A percentile compares a stretch with the other conserved stretches of the same genome.
Conservation (phyloP, 176 grass and related monocot genomes). For the Triticum turgidum region DNA sequence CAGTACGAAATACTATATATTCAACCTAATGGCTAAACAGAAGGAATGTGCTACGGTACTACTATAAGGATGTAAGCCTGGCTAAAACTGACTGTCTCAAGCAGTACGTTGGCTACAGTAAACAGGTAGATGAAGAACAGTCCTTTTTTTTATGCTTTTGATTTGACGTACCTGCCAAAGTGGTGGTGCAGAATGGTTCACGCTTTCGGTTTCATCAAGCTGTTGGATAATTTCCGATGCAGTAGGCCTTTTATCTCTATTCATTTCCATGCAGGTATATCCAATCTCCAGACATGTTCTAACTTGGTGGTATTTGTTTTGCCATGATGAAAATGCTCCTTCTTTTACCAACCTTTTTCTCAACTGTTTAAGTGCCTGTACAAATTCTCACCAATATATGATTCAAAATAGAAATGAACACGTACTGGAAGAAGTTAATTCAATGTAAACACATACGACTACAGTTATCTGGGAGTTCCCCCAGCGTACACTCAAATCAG, state of each 20-base stretch:
- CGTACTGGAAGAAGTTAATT: too few species aligned
- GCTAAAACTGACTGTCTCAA: too few species aligned
- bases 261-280: background rate
- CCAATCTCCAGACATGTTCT: background rate
- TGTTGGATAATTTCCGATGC: background rate
- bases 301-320: background rate
- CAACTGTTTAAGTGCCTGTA: background rate
- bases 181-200: background rate
- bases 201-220: background rate
- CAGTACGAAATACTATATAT: too few species aligned
- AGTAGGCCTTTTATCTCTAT: background rate
- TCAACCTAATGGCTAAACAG: too few species aligned
- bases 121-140: too few species aligned
- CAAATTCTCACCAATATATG: background rate
- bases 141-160: too few species aligned
- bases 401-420: background rate
- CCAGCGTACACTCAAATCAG: too few species aligned
- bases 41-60: too few species aligned
- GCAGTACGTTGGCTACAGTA: too few species aligned
- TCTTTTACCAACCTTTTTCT: background rate
- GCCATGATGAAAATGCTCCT: background rate
- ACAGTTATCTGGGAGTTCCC: too few species aligned
- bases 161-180: background rate
- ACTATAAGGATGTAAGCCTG: too few species aligned
- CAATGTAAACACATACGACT: too few species aligned